These are phyloP conservation scores for Penicillium sp. DNA, from an alignment of 2,329 filamentous ascomycete species.

Conservation along the genomic window DNA sequence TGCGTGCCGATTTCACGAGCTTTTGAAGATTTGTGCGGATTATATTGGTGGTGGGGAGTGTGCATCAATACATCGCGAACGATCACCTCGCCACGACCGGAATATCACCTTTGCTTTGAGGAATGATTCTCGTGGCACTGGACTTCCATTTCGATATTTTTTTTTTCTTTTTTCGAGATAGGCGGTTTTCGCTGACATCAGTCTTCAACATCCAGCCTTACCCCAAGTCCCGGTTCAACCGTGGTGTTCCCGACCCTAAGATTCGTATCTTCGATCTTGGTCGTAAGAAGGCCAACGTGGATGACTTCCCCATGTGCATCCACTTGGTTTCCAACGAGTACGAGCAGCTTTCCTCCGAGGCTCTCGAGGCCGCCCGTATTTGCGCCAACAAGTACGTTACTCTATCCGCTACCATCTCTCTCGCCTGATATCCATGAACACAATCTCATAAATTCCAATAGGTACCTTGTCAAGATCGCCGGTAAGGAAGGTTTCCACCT, in stretches of 20 bases:
- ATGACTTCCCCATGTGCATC: slow-evolving; percentile 99
- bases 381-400: slow-evolving; percentile 92
- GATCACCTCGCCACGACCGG: slow-evolving; percentile 4
- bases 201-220: slow-evolving; percentile 64
- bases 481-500: slow-evolving; percentile 72
- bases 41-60: slow-evolving; percentile 33
- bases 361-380: slow-evolving; percentile 98
- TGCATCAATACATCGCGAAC: slow-evolving; percentile 4
- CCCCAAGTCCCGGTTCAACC: slow-evolving; percentile 99
- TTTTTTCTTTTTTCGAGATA: slow-evolving; percentile 9
- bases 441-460: slow-evolving; percentile 26
- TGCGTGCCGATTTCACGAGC: slow-evolving; percentile 50
- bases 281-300: slow-evolving; percentile 97
- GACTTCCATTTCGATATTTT: slow-evolving; percentile 2
- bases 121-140: neutral
- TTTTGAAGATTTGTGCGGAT: slow-evolving; percentile 27
- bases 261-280: slow-evolving; percentile 98
- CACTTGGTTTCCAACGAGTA: slow-evolving; percentile 99
- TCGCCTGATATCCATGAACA: neutral
- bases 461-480: slow-evolving; percentile 66
- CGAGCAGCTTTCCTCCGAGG: slow-evolving; percentile 99
- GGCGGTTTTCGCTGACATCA: slow-evolving; percentile 21
- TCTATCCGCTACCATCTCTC: neutral
- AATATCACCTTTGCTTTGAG: neutral
- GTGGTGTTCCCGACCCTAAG: slow-evolving; percentile 82